Evolutionary conservation across 768 basidiomycete genomes (phyloP), one percentile per base, ranked within the genome.

Genomic region (Lepiota brunneoincarnata): DNA sequence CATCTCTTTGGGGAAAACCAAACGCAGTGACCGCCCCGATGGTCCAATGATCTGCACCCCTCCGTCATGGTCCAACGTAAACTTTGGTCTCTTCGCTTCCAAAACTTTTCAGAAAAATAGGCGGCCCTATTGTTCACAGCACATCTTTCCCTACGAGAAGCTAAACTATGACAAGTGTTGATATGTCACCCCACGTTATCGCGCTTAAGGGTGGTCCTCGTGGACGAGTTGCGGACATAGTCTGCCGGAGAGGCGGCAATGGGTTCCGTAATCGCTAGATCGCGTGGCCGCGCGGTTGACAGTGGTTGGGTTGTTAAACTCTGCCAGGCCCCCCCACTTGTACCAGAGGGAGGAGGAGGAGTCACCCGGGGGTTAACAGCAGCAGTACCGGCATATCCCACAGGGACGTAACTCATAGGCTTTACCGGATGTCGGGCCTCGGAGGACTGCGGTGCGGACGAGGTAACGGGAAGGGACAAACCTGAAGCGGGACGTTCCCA

Each of bases 371-470:
- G 35, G 51, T 31, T 14, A 24, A 23, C 21, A 15, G 41, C 20
- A 7, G 20, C 40, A 45, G 28, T 4, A 41, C 18, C 14, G 24
- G 18, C 9, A 31, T 21, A 9, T 20, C n/a, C 14, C 20, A 23
- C 35, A 23, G 42, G 18, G 28, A 44, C 35, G 21, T 21, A 11
- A 17, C 51, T 35, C 26, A 38, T 4, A 14, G 18, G 15, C 18
- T 35, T 35, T 20, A 45, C 35, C 24, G 39, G 28, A 41, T 47
- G 52, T n/a, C 28, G 36, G 46, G 26, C 23, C 26, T 31, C 20
- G 18, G 38, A 86, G 67, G 41, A 79, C 81, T 56, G 86, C 71
- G 48, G 86, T 28, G 17, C 21, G 23, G 14, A 28, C 36, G 51
- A 45, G 24, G 35, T 54, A 18, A 15, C 43, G 26, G 42, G 21